phyloP scores from a whole-genome alignment of 2,329 filamentous ascomycete species.

The Tolypocladium pustulatum region DNA sequence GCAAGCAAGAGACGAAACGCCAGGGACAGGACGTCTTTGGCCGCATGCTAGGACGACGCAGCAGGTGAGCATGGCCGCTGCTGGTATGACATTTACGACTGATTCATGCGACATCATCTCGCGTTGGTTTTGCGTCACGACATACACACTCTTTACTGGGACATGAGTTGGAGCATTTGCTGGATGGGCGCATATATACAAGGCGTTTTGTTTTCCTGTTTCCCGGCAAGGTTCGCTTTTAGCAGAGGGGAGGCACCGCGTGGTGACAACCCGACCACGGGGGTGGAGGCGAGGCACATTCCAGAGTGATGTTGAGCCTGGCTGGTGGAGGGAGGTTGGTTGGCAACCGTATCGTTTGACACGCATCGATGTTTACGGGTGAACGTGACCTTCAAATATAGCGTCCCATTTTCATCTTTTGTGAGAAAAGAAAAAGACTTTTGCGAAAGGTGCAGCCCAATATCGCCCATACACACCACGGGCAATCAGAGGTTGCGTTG shows the following conservation, averaged over 20 bases:
- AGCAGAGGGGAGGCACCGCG: background rate
- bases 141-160: background rate
- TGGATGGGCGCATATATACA: background rate
- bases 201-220: background rate
- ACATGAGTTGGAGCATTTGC: background rate
- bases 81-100: background rate
- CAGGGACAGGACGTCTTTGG: conserved; percentile 23
- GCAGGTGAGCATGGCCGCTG: conserved; percentile 2
- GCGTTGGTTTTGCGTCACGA: background rate
- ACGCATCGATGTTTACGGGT: background rate
- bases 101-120: background rate
- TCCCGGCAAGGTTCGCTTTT: background rate
- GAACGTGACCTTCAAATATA: background rate
- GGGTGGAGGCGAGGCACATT: background rate
- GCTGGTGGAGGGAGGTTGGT: background rate
- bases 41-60: conserved; percentile 25
- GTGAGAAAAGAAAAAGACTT: background rate
- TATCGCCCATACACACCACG: background rate
- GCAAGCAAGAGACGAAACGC: conserved; percentile 12
- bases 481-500: background rate
- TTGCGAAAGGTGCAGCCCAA: background rate
- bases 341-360: background rate
- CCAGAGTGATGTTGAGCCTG: background rate
- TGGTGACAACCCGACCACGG: background rate
- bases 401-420: background rate